Evolutionary conservation across 257 asterid species (phyloP), one percentile per base, ranked within the genome.

Genomic region (Mentha longifolia): DNA sequence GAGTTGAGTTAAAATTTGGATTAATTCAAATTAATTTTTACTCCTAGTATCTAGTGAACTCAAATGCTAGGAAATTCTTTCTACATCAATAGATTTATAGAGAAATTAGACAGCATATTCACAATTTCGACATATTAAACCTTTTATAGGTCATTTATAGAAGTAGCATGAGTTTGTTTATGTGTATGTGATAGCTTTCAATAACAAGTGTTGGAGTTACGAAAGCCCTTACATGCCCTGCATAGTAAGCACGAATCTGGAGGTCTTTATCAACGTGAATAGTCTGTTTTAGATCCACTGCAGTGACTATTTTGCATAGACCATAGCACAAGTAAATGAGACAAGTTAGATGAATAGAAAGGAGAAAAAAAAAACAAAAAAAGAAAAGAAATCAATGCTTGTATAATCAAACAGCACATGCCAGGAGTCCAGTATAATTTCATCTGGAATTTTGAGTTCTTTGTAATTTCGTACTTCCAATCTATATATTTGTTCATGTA

Each of bases 161-260:
- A 68, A 69, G 61, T 43, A 76, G 31, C 68, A 63, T 35, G 46
- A 35, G 30, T 9, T 15, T 65, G 28, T 28, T 9, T 39, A 10
- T 16, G 10, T 9, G 20, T 37, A n/a, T 5, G 56, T 42, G n/a
- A 25, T 25, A 47, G 17, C 13, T 8, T 45, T 6, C 13, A 28
- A n/a, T 31, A 16, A 33, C 12, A 50, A 0, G 16, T 11, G 63
- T 54, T n/a, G 52, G 60, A 52, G 39, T 74, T 70, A 15, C 31
- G 67, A 72, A 60, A 43, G 77, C 67, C 37, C 88, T 68, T 84
- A 92, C 98, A 84, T 94, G 98, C 67, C 98, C 98, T 33, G 98
- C 98, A 65, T 94, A 93, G 82, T 93, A 91, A 70, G 98, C 97
- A 66, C 96, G 89, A 72, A 90, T 92, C 77, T 89, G 96, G 60